Conservation (phyloP, 2,329 filamentous ascomycete species). For the Trichoderma gracile region DNA sequence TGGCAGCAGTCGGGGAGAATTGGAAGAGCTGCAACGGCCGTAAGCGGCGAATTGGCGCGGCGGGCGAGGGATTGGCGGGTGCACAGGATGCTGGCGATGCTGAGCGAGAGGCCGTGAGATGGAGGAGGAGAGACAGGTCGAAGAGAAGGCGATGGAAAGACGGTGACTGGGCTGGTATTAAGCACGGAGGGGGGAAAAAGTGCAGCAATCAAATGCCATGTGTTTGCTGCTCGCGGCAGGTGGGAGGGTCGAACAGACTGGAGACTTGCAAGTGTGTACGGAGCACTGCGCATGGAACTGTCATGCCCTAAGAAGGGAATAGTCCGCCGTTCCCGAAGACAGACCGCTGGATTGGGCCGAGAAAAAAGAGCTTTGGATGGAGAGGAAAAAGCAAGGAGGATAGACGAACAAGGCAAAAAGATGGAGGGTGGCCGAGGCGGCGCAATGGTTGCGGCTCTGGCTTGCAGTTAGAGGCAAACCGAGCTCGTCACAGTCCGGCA, state of each 20-base stretch:
- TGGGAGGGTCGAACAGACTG: slow-evolving; percentile 20
- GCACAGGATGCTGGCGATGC: no score
- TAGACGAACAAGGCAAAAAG: background rate
- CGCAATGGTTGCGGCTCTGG: slow-evolving; percentile 16
- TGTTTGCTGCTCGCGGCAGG: slow-evolving; percentile 23
- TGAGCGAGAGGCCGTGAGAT: background rate
- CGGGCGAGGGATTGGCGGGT: no score
- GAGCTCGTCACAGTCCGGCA: no score
- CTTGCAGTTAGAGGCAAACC: no score
- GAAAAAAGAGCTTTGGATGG: background rate
- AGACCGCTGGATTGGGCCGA: slow-evolving; percentile 15
- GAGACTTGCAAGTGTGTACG: background rate
- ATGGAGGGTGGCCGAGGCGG: slow-evolving; percentile 21
- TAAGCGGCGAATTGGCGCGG: no score
- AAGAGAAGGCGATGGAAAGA: background rate
- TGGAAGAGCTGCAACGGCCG: no score
- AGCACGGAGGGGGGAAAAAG: slow-evolving; percentile 5
- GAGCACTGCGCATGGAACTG: background rate
- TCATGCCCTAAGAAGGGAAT: slow-evolving; percentile 23
- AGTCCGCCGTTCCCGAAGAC: slow-evolving; percentile 24
- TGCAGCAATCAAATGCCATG: slow-evolving; percentile 10
- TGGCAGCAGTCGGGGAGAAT: background rate
- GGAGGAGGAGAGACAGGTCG: slow-evolving; percentile 1
- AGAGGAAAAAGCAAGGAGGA: background rate
- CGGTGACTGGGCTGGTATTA: background rate